A percentile compares a stretch with the other conserved stretches of the same genome.
These are phyloP conservation scores for Colletotrichum scovillei DNA, from an alignment of 2,329 filamentous ascomycete genomes.

Conservation along the genomic window DNA sequence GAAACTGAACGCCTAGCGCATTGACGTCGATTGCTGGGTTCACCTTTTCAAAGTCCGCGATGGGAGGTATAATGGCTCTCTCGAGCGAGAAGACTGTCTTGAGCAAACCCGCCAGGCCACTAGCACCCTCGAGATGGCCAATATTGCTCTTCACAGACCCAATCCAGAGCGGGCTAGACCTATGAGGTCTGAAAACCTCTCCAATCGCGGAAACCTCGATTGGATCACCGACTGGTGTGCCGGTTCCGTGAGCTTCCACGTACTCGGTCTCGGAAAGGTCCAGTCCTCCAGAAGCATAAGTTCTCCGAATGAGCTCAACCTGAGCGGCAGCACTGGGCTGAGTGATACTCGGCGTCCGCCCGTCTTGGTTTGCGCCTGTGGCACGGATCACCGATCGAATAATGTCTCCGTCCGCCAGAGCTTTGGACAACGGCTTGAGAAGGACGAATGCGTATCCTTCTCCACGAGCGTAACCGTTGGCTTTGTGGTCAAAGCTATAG, in stretches of 20 bases:
- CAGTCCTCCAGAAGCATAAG: slow-evolving; percentile 58
- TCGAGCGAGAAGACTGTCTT: slow-evolving; percentile 62
- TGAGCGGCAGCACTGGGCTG: slow-evolving; percentile 65
- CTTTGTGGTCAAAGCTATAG: slow-evolving; percentile 66
- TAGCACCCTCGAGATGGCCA: slow-evolving; percentile 63
- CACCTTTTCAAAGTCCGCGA: slow-evolving; percentile 59
- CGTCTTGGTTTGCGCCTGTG: slow-evolving; percentile 67
- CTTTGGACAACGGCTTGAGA: slow-evolving; percentile 68
- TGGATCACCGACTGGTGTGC: slow-evolving; percentile 66
- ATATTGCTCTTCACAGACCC: slow-evolving; percentile 67
- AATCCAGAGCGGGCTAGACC: slow-evolving; percentile 53
- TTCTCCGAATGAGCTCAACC: slow-evolving; percentile 57
- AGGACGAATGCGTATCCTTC: slow-evolving; percentile 70
- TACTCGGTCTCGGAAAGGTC: slow-evolving; percentile 58
- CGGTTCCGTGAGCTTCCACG: slow-evolving; percentile 70
- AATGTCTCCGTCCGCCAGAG: slow-evolving; percentile 66
- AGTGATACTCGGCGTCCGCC: slow-evolving; percentile 68
- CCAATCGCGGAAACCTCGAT: slow-evolving; percentile 59
- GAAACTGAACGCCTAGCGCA: slow-evolving; percentile 56
- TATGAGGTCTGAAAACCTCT: slow-evolving; percentile 51
- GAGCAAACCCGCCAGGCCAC: slow-evolving; percentile 63
- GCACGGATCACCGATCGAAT: slow-evolving; percentile 67
- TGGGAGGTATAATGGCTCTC: slow-evolving; percentile 60
- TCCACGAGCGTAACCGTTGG: slow-evolving; percentile 72
- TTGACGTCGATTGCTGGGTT: slow-evolving; percentile 61